Evolutionary conservation across 2,329 filamentous ascomycete genomes (phyloP), one percentile per base, ranked within the genome.

Genomic region (Fusarium sp.): DNA sequence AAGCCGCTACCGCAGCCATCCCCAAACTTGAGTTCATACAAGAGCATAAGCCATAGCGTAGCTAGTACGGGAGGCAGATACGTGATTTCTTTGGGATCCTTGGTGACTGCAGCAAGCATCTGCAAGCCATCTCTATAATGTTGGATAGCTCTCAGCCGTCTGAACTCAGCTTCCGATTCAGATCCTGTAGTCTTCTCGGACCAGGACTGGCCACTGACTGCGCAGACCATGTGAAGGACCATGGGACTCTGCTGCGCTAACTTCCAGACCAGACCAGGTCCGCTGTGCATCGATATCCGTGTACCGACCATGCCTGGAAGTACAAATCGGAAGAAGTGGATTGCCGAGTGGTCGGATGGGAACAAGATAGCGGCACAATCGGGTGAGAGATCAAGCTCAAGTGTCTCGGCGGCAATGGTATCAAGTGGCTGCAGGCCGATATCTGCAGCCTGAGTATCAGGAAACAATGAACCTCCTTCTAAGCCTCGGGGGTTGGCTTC

Each of bases 251-350:
- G n/a, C 14, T 56, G 32, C 2, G 53, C 53, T 9, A 56, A 20
- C 30, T 56, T 56, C 53, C 53, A 56, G 3, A 56, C 41, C 10
- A 56, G 14, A 1, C 41, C 41, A 3, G 41, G 40, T 1, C 40
- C 53, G 13, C 40, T 48, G 0, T 48, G 41, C 30, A 33, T 33
- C 7, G 53, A 48, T 35, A 48, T 48, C 11, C 41, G 42, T 5
- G 41, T 48, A 0, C 41, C 40, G 4, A 56, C 32, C 40, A 56
- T 48, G 1, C 20, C 40, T 12, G 41, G 40, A 7, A 56, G 41
- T 14, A 35, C 53, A 15, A 56, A 56, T 35, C 53, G 53, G 32
- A 56, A 56, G 30, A 48, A 56, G 30, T 56, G 53, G 20, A 56
- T 56, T 33, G 53, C 40, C 17, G 40, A 35, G 20, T 56, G 42